Conservation (phyloP, 305 asterid species). For the Withania somnifera region DNA sequence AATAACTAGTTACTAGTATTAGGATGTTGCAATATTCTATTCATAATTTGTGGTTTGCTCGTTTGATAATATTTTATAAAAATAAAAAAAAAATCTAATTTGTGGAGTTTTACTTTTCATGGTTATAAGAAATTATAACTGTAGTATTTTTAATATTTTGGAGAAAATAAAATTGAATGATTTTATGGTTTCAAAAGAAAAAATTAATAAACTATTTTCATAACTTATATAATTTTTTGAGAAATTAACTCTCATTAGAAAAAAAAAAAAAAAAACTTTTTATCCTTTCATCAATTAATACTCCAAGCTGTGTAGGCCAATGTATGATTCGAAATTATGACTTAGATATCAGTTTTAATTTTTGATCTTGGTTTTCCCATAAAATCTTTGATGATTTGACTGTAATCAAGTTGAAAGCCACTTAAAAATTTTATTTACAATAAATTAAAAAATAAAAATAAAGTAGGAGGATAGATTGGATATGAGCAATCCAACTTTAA, state of each 20-base stretch:
- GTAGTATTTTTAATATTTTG: no score
- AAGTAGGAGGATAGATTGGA: not conserved
- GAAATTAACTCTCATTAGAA: not conserved
- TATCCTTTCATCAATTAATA: not conserved
- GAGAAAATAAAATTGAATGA: not conserved
- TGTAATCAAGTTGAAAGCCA: not conserved
- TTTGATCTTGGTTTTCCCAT: not conserved
- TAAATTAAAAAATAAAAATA: not conserved
- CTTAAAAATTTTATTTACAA: not conserved
- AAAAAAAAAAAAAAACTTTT: not conserved
- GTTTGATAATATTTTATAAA: no score
- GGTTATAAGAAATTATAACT: no score
- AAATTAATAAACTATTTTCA: not conserved
- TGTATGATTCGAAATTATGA: not conserved
- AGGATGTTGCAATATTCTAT: no score
- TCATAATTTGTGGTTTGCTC: no score
- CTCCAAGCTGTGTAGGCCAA: not conserved
- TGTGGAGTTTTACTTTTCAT: no score
- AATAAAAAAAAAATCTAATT: no score
- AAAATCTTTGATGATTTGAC: not conserved
- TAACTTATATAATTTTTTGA: not conserved
- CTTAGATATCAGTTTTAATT: not conserved
- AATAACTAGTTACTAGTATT: no score
- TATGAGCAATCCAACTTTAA: not conserved
- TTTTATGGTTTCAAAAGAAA: not conserved